phyloP scores from a whole-genome alignment of 139 green algal genomes.

The Cymbomonas tetramitiformis region DNA sequence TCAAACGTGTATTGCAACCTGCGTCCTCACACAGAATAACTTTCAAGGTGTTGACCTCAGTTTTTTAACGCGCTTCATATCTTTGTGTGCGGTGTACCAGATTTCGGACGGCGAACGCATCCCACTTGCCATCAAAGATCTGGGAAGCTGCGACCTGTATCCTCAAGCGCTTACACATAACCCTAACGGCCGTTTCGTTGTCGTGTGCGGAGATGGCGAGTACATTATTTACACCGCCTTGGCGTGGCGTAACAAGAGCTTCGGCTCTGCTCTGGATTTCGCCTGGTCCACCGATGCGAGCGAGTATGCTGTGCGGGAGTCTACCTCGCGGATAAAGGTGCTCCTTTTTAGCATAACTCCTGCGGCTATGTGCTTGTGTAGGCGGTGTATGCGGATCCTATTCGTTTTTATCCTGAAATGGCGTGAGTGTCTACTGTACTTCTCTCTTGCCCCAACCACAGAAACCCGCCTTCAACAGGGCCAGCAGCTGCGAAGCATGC shows the following conservation, averaged over 20 bases:
- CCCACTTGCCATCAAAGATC: conserved; percentile 85
- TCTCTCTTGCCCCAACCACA: too few relatives aligned
- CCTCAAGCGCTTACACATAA: conserved; percentile 77
- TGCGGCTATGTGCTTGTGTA: too few relatives aligned
- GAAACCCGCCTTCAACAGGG: too few relatives aligned
- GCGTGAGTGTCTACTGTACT: too few relatives aligned
- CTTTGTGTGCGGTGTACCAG: not conserved
- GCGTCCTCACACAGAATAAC: too few relatives aligned
- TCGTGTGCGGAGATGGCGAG: conserved; percentile 90
- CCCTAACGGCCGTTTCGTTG: conserved; percentile 91
- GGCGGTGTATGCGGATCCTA: too few relatives aligned
- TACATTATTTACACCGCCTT: conserved; percentile 98
- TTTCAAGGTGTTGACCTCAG: too few relatives aligned
- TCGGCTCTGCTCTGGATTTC: conserved; percentile 78
- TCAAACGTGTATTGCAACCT: too few relatives aligned
- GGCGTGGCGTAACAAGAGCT: conserved; percentile 95
- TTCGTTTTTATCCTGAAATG: too few relatives aligned
- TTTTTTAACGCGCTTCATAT: too few relatives aligned
- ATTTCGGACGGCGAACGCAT: conserved; percentile 84
- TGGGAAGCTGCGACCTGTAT: conserved; percentile 86
- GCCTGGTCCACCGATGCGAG: conserved; percentile 77
- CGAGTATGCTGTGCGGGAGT: conserved; percentile 71
- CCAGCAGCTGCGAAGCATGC: too few relatives aligned
- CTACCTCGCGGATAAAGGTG: conserved; percentile 37
- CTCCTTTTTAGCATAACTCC: too few relatives aligned